These are phyloP conservation scores for Phytopythium cucurbitacearum DNA, from an alignment of 352 stramenopile genomes.

Conservation along the genomic window DNA sequence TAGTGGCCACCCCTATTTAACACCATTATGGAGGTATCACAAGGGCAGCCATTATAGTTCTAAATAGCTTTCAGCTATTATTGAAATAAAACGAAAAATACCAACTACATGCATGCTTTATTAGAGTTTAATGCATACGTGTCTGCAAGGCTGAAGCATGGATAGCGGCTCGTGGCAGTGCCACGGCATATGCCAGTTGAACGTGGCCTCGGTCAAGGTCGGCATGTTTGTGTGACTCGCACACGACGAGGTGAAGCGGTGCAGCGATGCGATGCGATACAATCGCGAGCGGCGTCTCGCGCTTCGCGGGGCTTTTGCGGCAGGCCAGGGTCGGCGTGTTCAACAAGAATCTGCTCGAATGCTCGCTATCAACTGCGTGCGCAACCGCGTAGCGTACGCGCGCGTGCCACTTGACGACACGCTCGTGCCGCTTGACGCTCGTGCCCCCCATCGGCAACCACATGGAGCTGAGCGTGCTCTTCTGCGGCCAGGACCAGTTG, in stretches of 20 bases:
- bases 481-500: slow-evolving; percentile 54
- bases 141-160: slow-evolving; percentile 12
- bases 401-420: slow-evolving; percentile 76
- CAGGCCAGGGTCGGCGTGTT: slow-evolving; percentile 64
- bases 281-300: slow-evolving; percentile 34
- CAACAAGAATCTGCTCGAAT: slow-evolving; percentile 64
- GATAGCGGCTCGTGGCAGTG: too few species aligned
- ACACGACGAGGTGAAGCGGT: slow-evolving; percentile 39
- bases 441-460: slow-evolving; percentile 76
- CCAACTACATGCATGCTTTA: too few species aligned
- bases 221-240: slow-evolving; percentile 48
- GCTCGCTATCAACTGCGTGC: slow-evolving; percentile 54
- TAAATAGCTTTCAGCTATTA: too few species aligned
- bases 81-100: too few species aligned
- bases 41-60: too few species aligned
- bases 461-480: slow-evolving; percentile 58
- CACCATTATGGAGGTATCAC: too few species aligned
- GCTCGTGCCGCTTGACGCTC: slow-evolving; percentile 38
- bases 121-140: too few species aligned
- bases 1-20: too few species aligned
- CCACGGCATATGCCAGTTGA: slow-evolving; percentile 27
- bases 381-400: slow-evolving; percentile 60
- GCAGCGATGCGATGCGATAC: slow-evolving; percentile 34
- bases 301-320: slow-evolving; percentile 24
- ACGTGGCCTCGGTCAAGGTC: slow-evolving; percentile 23